Percentiles rank a stretch among this genome's conserved stretches.
Conservation (phyloP, 1,139 yeast species). For the Blastobotrys arbuscula region DNA sequence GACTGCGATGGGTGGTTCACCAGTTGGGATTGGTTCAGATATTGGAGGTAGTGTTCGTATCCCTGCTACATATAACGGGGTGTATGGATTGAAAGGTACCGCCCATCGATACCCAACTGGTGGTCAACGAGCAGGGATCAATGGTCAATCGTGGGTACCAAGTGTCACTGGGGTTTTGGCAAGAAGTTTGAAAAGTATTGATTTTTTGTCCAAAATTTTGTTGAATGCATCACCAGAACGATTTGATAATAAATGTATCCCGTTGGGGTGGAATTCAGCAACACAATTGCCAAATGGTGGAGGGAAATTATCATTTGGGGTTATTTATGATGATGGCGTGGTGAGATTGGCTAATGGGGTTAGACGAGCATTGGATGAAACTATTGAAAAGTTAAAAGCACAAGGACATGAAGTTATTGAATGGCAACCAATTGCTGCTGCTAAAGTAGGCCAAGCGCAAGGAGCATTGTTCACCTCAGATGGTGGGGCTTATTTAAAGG, state of each 20-base stretch:
- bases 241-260: slow-evolving; percentile 43
- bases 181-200: slow-evolving; percentile 50
- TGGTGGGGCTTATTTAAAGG: slow-evolving; percentile 16
- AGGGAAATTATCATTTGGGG: slow-evolving; percentile 33
- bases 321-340: slow-evolving; percentile 31
- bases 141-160: slow-evolving; percentile 41
- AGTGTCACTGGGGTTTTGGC: slow-evolving; percentile 47
- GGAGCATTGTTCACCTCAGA: slow-evolving; percentile 19
- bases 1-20: slow-evolving; percentile 43
- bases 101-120: slow-evolving; percentile 43
- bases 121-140: slow-evolving; percentile 33
- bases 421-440: slow-evolving; percentile 34
- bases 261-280: slow-evolving; percentile 21
- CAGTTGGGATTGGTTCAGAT: slow-evolving; percentile 54
- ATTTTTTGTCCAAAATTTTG: slow-evolving; percentile 48
- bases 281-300: slow-evolving; percentile 34
- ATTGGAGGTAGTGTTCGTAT: slow-evolving; percentile 57
- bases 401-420: slow-evolving; percentile 37
- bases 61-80: slow-evolving; percentile 49
- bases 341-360: slow-evolving; percentile 43
- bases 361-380: slow-evolving; percentile 30
- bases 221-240: slow-evolving; percentile 54
- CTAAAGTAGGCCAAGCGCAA: slow-evolving; percentile 8
- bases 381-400: slow-evolving; percentile 25
- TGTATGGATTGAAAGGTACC: slow-evolving; percentile 49